Base-by-base conservation (phyloP, 83 land plant species). In the Diphasiastrum complanatum region DNA sequence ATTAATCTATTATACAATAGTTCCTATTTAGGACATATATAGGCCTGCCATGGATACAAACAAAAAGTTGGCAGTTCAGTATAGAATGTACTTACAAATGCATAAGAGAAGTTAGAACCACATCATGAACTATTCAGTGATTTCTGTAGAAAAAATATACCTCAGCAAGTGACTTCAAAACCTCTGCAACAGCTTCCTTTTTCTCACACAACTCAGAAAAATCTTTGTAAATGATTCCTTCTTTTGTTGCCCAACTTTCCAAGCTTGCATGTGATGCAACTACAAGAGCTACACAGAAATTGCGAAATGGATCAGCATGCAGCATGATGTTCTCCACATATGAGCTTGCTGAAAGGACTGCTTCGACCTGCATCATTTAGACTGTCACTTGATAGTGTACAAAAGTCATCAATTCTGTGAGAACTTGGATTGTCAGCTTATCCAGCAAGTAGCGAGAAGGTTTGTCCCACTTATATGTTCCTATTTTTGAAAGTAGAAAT, bases 301-400 rank as follows among this genome's bases (percentile, higher is more conserved):
- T 55, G 34, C 31, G 43, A 1, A 33, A 55, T 27, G 59, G 59
- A 32, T 55, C 59, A 1, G 59, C 59, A 55, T 55, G 59, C 18
- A 55, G 18, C 59, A 55, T 55, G 34, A 55, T 30, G 34, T 27
- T 55, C 35, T 55, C 59, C 59, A 55, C 59, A 12, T 20, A 12
- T 30, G 59, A 1, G 34, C 59, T 55, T 12, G 27, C 59, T 0
- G 59, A 27, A 11, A 55, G 27, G 20, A 35, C 59, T 55, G 59
- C 59, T 19, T 55, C 59, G 14, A 55, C 59, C 53, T 55, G 59
- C 24, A 31, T 54, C 31, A 55, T 11, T 25, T 55, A 6, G 45
- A 31, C 14, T 8, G 20, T 55, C 60, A 12, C 5, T 49, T 8
- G 10, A 12, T 49, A 11, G 10, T 8, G 30, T 8, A 5, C 41